Evolutionary conservation across 805 yeast genomes (phyloP).

Genomic region (Ogataea glucozyma): DNA sequence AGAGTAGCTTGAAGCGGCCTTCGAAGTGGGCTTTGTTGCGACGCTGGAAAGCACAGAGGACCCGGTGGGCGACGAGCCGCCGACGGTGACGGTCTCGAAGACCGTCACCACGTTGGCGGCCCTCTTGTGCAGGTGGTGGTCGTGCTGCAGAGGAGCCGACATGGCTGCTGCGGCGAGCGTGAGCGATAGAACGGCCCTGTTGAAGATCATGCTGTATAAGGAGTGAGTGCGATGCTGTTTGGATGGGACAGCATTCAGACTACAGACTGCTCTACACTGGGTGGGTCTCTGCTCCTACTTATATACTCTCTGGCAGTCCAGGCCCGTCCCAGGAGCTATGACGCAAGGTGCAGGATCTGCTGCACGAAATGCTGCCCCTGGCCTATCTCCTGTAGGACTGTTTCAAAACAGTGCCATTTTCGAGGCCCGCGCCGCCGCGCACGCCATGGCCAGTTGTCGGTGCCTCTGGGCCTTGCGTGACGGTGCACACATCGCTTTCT

Average conservation of each 20-base stretch:
- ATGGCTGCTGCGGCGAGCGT: conserved; percentile 18
- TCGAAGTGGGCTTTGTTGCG: not conserved
- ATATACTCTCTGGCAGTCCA: not conserved
- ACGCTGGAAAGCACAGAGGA: conserved; percentile 1
- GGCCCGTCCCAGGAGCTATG: not conserved
- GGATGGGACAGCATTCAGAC: too few species aligned
- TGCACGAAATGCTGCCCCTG: conserved; percentile 1
- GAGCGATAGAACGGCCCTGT: conserved; percentile 12
- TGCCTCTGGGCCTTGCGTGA: not conserved
- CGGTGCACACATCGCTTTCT: too few species aligned
- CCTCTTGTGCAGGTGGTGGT: conserved; percentile 49
- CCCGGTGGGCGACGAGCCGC: conserved; percentile 15
- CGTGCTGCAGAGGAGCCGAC: conserved; percentile 41
- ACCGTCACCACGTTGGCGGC: conserved; percentile 43
- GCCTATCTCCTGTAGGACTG: conserved; percentile 1
- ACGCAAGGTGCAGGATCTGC: conserved; percentile 1
- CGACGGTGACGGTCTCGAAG: conserved; percentile 21
- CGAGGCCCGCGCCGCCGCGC: not conserved
- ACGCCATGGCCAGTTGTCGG: not conserved
- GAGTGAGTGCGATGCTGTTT: too few species aligned
- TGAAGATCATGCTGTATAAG: conserved; percentile 10
- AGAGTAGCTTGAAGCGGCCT: conserved; percentile 2
- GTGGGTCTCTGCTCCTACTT: not conserved
- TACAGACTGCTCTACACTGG: too few species aligned
- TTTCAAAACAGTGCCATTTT: conserved; percentile 3